Evolutionary conservation across 148 eudicot genomes (phyloP).

Genomic region (Persicaria tinctoria): DNA sequence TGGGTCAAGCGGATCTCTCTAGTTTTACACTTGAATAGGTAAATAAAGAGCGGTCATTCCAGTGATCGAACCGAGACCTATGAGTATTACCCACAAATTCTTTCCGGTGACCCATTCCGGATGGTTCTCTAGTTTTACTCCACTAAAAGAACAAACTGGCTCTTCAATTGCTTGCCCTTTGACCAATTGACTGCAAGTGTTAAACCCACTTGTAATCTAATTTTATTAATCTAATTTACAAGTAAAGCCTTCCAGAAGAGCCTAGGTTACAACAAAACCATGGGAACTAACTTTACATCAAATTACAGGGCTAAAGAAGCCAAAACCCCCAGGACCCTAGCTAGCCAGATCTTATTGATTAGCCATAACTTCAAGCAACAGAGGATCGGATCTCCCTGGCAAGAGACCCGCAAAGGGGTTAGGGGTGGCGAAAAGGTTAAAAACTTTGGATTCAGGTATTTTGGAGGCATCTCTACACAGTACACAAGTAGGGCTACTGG

Average conservation of each 20-base stretch:
- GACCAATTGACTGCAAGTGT: background rate
- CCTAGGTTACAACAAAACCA: background rate
- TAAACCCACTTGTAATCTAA: background rate
- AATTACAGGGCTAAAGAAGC: background rate
- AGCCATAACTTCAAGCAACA: background rate
- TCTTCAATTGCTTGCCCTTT: too few relatives aligned
- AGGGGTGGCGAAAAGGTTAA: conserved; percentile 4
- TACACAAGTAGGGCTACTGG: too few relatives aligned
- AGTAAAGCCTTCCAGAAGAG: background rate
- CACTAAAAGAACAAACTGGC: too few relatives aligned
- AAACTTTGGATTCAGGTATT: background rate
- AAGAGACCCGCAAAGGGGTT: background rate
- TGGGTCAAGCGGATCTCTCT: too few relatives aligned
- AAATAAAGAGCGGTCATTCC: too few relatives aligned
- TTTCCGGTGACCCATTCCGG: too few relatives aligned
- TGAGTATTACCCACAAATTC: too few relatives aligned
- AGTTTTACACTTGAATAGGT: too few relatives aligned
- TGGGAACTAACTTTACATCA: background rate
- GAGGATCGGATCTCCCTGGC: background rate
- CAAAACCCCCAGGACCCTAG: background rate
- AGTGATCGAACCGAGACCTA: too few relatives aligned
- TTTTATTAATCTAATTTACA: background rate
- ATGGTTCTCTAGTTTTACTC: too few relatives aligned
- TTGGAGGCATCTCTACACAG: background rate
- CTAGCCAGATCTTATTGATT: background rate